A percentile compares a stretch with the other conserved stretches of the same genome.
Evolutionary conservation across 306 rosid genomes (phyloP).

Genomic region (Luffa acutangula): DNA sequence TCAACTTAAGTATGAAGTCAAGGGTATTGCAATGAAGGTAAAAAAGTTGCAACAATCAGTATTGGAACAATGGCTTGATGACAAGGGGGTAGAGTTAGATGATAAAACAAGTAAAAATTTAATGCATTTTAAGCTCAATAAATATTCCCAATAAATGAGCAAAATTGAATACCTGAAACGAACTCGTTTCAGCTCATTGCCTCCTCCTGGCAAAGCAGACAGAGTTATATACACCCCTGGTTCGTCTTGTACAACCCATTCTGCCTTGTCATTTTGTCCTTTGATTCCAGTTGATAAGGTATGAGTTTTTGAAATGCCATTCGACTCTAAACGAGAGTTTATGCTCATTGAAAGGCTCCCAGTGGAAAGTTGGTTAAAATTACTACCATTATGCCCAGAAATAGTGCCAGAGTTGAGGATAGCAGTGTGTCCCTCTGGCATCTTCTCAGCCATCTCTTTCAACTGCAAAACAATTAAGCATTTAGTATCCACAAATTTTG

Average conservation of each 20-base stretch:
- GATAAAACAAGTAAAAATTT: background rate
- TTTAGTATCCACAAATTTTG: background rate
- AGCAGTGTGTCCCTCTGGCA: slow-evolving; percentile 42
- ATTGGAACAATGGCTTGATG: background rate
- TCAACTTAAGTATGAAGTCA: background rate
- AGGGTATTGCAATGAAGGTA: background rate
- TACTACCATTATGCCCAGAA: slow-evolving; percentile 24
- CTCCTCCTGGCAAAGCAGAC: slow-evolving; percentile 48
- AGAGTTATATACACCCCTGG: slow-evolving; percentile 80
- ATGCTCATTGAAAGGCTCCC: slow-evolving; percentile 29
- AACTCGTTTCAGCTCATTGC: slow-evolving; percentile 77
- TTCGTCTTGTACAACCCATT: slow-evolving; percentile 86
- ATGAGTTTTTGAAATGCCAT: slow-evolving; percentile 28
- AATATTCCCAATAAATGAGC: background rate
- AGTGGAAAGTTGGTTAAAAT: slow-evolving; percentile 29
- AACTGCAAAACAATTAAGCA: slow-evolving; percentile 37
- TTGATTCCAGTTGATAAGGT: slow-evolving; percentile 35
- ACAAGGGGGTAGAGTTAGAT: background rate
- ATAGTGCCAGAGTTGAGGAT: slow-evolving; percentile 20
- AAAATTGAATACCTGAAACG: slow-evolving; percentile 73
- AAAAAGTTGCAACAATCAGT: background rate
- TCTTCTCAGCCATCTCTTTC: slow-evolving; percentile 55
- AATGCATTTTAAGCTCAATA: background rate
- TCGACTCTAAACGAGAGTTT: slow-evolving; percentile 28
- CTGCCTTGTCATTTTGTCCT: slow-evolving; percentile 41